Percentiles rank a stretch among this genome's conserved stretches.
Conservation (phyloP, 225 moss, liverwort and hornwort genomes). For the Rhytidiadelphus loreus region DNA sequence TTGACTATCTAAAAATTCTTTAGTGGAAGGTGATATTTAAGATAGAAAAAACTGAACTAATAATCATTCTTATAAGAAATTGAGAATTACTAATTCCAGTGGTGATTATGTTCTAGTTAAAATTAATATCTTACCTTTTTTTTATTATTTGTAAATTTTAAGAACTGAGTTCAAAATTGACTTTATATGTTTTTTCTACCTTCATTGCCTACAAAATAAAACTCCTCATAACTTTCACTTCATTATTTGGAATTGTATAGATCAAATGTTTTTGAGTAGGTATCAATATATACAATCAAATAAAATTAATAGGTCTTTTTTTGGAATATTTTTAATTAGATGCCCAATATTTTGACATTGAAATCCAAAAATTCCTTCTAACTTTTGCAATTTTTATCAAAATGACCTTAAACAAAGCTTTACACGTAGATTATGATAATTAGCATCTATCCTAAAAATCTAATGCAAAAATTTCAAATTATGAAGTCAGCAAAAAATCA, state of each 20-base stretch:
- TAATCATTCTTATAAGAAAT: not conserved
- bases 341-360: rapidly evolving
- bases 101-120: not conserved
- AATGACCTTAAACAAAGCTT: not conserved
- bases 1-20: not conserved
- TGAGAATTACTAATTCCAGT: not conserved
- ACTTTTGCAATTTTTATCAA: not conserved
- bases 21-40: rapidly evolving
- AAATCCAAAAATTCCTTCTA: not conserved
- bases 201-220: not conserved
- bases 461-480: not conserved
- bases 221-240: not conserved
- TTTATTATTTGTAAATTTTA: not conserved
- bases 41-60: not conserved
- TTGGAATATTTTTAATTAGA: not conserved
- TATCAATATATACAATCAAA: not conserved
- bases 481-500: not conserved
- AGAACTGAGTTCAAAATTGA: not conserved
- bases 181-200: not conserved
- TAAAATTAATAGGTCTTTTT: not conserved
- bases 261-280: not conserved
- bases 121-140: not conserved
- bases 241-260: not conserved
- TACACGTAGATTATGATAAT: not conserved
- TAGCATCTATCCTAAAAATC: not conserved